Evolutionary conservation across 2,329 filamentous ascomycete genomes (phyloP), one percentile per base, ranked within the genome.

Genomic region (Dendrostoma leiphaemia): DNA sequence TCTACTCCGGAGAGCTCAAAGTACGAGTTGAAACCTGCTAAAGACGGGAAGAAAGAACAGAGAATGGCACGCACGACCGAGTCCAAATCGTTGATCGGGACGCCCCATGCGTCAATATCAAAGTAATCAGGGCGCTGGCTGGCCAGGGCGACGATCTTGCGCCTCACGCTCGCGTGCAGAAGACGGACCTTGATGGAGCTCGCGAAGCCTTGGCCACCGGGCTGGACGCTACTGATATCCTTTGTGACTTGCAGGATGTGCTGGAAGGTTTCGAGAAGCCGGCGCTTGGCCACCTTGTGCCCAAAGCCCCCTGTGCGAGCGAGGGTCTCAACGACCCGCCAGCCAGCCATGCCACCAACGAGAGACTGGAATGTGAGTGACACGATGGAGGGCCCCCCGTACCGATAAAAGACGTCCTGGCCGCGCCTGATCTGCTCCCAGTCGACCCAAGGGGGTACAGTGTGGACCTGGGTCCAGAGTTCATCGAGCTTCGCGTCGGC

Each of bases 371-470:
- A 88, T 8, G 83, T 80, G 44, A 86, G 77, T 9, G 73, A 83
- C 7, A 84, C 87, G 19, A 91, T 69, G 21, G 81, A 80, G 1
- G 86, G 82, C 0, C 83, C 84, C 17, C 83, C 87, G 67, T 91
- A 92, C 32, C 89, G 82, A 67, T 90, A 91, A 64, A 91, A 90
- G 0, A 91, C 81, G 61, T 88, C 82, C 65, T 93, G 89, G 0
- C 89, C 89, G 63, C 89, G 77, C 56, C 79, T 75, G 53, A 93
- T 86, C 64, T 91, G 87, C 2, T 80, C 79, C 88, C 88, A 92
- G 65, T 91, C 83, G 2, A 92, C 89, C 88, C 88, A 92, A 1
- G 80, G 74, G 0, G 89, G 89, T 4, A 90, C 70, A 0, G 79
- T 84, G 54, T 83, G 86, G 53, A 88, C 75, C 63, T 91, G 76